Percentiles rank a stretch among this genome's conserved stretches.
Conservation (phyloP, 306 rosid species). For the apple (Malus domestica) region ASM211411v1 NC_041795.1:2211501-2212000, state of each 20-base stretch:
- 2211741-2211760: constrained; percentile 9
- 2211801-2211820: not conserved
- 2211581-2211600: not conserved
- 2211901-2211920: not conserved
- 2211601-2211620: not conserved
- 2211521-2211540: constrained; percentile 27
- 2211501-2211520: constrained; percentile 10
- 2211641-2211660: constrained; percentile 21
- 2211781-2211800: not conserved
- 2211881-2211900: not conserved
- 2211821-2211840: not conserved
- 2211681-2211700: constrained; percentile 78
- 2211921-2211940: not conserved
- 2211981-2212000: not conserved
- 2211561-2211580: constrained; percentile 1
- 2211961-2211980: not conserved
- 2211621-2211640: constrained; percentile 4
- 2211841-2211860: not conserved
- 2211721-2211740: constrained; percentile 46
- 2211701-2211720: constrained; percentile 89
- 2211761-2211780: not conserved
- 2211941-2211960: not conserved
- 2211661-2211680: constrained; percentile 37
- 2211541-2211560: not conserved
- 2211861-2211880: not conserved